Base-by-base conservation (phyloP, 352 stramenopile species). In the Phytophthora fragariae region DNA sequence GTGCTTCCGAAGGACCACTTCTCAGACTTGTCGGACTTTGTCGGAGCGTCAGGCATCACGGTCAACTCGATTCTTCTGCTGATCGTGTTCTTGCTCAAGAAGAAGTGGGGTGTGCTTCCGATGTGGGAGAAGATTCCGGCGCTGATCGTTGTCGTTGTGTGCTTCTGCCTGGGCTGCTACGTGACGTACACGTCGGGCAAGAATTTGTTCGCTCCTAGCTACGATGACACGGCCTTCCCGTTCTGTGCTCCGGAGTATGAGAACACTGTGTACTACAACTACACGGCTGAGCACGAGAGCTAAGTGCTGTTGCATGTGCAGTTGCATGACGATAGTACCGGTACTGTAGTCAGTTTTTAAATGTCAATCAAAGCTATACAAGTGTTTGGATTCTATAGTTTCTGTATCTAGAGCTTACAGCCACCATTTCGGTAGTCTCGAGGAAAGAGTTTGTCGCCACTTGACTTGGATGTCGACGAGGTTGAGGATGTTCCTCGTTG, bases 1-100 rank as follows among this genome's bases (percentile, higher is more conserved):
- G 66, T 89, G 19, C 11, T 86, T 0, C 52, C 86, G 21, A 76
- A 84, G 60, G 76, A 89, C 73, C 70, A 83, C 21, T 87, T 89
- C 39, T 57, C 62, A 15, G 79, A 83, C 35, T 57, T 85, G 46
- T 60, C 68, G 0, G 79, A 85, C 58, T 89, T 89, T 21, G 70
- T 66, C 6, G 79, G 79, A 1, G 65, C 81, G 0, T 86, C 81
- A 31, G 77, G 78, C 39, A 84, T 85, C 46, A 84, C 75, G 17
- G 49, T 81, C 24, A 83, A 78, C 58, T 85, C 70, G n/a, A 89
- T 89, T 52, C 21, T 89, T 12, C 19, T 89, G 15, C 77, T 77
- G 1, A 82, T 82, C 35, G 53, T 84, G 9, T 86, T 81, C 61
- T 73, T 81, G 10, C 41, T 83, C 17, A 78, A 81, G 56, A 79